Conservation (phyloP, 73 alveolate species). For the Stentor roeselii region DNA sequence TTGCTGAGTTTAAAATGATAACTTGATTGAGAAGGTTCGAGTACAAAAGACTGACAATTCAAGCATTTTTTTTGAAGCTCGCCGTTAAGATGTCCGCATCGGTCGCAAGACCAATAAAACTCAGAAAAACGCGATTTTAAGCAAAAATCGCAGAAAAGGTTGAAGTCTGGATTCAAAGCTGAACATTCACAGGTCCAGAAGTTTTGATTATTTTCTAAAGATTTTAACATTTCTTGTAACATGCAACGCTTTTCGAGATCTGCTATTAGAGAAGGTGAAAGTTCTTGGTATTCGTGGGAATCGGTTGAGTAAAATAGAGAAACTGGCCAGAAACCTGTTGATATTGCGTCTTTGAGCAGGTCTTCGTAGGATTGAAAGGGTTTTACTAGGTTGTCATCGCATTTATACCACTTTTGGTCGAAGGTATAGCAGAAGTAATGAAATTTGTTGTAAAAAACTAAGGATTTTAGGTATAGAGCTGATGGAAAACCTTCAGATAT, state of each 20-base stretch:
- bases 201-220: not conserved
- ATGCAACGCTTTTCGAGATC: not conserved
- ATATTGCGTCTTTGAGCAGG: not conserved
- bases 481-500: not conserved
- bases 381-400: not conserved
- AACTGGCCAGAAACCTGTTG: not conserved
- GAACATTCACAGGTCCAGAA: not conserved
- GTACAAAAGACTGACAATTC: not conserved
- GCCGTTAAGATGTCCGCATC: not conserved
- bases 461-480: not conserved
- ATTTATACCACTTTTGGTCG: not conserved
- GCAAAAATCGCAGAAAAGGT: not conserved
- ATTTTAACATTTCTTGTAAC: not conserved
- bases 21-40: not conserved
- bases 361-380: not conserved
- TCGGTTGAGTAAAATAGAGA: too few species aligned
- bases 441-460: not conserved
- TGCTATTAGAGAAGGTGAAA: too few species aligned
- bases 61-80: not conserved
- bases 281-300: not conserved
- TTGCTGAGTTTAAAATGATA: not conserved
- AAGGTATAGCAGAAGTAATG: not conserved
- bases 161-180: not conserved
- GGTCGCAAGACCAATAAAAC: not conserved
- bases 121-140: not conserved